Conservation (phyloP, 2,329 filamentous ascomycete species). For the Coniochaeta sp. region DNA sequence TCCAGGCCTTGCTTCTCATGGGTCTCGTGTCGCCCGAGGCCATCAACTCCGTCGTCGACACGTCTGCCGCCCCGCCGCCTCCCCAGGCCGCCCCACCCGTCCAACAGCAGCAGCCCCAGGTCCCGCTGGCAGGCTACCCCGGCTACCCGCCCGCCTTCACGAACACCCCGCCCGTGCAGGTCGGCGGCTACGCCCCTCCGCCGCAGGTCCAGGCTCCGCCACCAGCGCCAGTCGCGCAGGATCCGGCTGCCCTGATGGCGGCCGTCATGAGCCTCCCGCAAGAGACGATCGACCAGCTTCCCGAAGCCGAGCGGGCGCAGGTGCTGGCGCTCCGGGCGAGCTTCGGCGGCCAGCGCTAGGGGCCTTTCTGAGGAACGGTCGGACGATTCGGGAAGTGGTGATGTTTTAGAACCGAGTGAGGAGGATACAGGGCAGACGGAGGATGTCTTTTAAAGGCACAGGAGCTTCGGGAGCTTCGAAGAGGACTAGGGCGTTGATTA, state of each 20-base stretch:
- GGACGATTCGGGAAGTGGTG: not conserved
- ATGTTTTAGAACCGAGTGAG: too few relatives aligned
- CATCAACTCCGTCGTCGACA: conserved; percentile 72
- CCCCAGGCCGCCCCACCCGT: conserved; percentile 19
- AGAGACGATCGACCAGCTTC: conserved; percentile 70
- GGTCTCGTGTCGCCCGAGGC: conserved; percentile 82
- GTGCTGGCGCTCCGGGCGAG: conserved; percentile 69
- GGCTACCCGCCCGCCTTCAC: conserved; percentile 24
- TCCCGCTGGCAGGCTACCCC: conserved; percentile 23
- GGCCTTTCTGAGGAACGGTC: not conserved
- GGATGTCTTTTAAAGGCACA: not conserved
- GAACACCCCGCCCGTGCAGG: conserved; percentile 39
- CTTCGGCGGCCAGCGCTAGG: conserved; percentile 30
- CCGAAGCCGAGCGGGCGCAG: conserved; percentile 68
- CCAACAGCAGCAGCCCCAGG: conserved; percentile 11
- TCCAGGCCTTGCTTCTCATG: conserved; percentile 89
- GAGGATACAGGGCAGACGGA: not conserved
- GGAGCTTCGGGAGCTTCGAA: not conserved
- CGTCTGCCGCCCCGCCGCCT: conserved; percentile 31
- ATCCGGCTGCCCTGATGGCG: conserved; percentile 67
- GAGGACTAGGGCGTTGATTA: not conserved
- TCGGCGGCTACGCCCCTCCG: conserved; percentile 34
- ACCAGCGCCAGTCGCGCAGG: conserved; percentile 30
- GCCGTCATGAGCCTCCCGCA: conserved; percentile 77
- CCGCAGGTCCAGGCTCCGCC: conserved; percentile 22